Evolutionary conservation across 2,329 filamentous ascomycete genomes (phyloP).

Genomic region (Penicillium vulpinum): DNA sequence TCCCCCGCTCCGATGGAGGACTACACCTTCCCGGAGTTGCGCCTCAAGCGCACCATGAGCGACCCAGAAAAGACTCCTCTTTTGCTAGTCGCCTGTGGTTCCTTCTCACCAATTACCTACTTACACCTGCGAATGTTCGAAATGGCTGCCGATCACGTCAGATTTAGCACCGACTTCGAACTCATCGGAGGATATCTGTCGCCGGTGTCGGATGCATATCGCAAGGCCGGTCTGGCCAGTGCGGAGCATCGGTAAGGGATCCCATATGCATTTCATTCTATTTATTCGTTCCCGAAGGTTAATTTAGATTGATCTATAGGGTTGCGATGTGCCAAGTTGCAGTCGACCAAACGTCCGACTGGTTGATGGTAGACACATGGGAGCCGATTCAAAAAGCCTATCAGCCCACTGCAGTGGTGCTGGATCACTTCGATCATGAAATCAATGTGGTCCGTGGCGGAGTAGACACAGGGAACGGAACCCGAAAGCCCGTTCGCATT

Average conservation of each 20-base stretch:
- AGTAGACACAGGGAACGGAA: conserved; percentile 66
- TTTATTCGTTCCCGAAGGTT: background rate
- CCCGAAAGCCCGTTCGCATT: conserved; percentile 68
- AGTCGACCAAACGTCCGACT: conserved; percentile 68
- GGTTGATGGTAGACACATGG: conserved; percentile 86
- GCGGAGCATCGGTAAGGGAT: conserved; percentile 62
- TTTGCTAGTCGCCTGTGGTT: conserved; percentile 53
- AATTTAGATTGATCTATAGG: conserved; percentile 35
- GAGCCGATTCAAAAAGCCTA: conserved; percentile 84
- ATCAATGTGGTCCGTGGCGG: conserved; percentile 79
- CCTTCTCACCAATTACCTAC: conserved; percentile 62
- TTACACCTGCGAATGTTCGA: conserved; percentile 80
- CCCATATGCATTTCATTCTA: background rate
- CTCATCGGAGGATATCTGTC: conserved; percentile 82
- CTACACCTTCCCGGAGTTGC: conserved; percentile 48
- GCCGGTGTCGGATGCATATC: conserved; percentile 74
- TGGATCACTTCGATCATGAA: conserved; percentile 89
- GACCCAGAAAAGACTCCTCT: conserved; percentile 51
- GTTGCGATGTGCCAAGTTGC: conserved; percentile 86
- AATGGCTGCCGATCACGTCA: conserved; percentile 78
- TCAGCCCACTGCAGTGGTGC: conserved; percentile 81
- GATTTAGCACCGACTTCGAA: conserved; percentile 75
- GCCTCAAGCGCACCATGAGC: conserved; percentile 49
- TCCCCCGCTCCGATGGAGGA: conserved; percentile 37
- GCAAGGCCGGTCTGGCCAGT: conserved; percentile 75